phyloP scores from a whole-genome alignment of 495 filamentous ascomycete species.

The Pseudotulostoma volvatum region DNA sequence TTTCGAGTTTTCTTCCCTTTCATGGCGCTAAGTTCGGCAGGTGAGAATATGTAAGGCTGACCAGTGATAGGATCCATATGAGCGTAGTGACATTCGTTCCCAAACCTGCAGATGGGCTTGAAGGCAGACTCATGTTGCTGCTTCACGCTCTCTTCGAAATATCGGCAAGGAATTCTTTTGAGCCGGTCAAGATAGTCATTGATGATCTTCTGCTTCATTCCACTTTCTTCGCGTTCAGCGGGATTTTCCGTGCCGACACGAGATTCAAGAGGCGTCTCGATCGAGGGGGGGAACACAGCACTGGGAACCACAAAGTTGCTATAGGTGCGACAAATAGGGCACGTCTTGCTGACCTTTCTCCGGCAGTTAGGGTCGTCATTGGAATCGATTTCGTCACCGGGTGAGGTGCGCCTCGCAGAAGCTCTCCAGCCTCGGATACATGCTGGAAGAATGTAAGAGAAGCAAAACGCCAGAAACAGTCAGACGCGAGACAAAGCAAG shows the following conservation, averaged over 20 bases:
- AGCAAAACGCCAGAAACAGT: too few species aligned
- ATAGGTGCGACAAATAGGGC: background rate
- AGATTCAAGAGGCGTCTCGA: background rate
- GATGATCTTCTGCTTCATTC: background rate
- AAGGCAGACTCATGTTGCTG: background rate
- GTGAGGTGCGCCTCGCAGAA: background rate
- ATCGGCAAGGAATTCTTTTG: background rate
- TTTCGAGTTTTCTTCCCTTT: background rate
- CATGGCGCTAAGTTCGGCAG: background rate
- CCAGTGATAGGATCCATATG: background rate
- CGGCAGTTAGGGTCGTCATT: background rate
- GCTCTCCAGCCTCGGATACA: background rate
- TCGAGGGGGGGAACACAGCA: background rate
- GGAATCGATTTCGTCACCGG: background rate
- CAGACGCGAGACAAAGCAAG: background rate
- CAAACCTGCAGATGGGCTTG: background rate
- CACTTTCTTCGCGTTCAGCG: background rate
- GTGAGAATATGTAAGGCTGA: background rate
- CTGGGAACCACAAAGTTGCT: background rate
- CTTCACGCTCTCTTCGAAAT: background rate
- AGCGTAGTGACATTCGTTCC: background rate
- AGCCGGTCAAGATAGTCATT: background rate
- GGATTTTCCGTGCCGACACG: background rate
- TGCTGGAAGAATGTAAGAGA: background rate
- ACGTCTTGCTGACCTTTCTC: background rate